Percentiles rank a stretch among this genome's conserved stretches.
These are phyloP conservation scores for Backusella liffmaniae DNA, from an alignment of 192 early-diverging fungal genomes.

Conservation along the genomic window DNA sequence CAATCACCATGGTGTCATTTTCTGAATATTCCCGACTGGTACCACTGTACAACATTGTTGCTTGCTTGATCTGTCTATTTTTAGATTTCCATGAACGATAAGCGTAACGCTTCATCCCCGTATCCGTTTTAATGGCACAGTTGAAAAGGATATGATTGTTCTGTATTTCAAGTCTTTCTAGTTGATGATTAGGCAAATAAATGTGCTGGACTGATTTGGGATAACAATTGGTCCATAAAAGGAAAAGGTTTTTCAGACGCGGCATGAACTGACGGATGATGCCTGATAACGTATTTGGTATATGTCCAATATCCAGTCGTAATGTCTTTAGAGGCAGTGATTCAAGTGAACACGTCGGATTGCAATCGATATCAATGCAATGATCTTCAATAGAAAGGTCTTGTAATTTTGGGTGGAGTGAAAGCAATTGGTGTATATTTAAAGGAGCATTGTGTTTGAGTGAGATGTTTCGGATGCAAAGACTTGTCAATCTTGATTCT, in stretches of 20 bases:
- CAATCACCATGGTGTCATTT: background rate
- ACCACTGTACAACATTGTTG: background rate
- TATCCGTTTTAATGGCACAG: background rate
- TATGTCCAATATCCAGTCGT: background rate
- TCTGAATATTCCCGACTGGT: background rate
- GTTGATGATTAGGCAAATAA: background rate
- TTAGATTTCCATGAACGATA: background rate
- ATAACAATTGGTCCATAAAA: background rate
- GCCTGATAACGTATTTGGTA: background rate
- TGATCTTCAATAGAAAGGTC: background rate
- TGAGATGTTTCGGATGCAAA: background rate
- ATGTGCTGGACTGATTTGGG: background rate
- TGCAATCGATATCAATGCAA: background rate
- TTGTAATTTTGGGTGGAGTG: background rate
- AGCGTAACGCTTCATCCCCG: background rate
- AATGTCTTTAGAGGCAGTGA: background rate
- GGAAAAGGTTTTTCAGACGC: background rate
- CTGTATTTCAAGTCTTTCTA: background rate
- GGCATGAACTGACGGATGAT: background rate
- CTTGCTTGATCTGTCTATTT: background rate
- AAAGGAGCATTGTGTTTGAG: background rate
- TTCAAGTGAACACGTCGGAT: background rate
- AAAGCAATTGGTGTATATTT: background rate
- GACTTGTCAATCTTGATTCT: background rate
- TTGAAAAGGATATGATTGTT: background rate